Base-by-base conservation (phyloP, 75 land plant genomes). In the Pinus taeda region DNA sequence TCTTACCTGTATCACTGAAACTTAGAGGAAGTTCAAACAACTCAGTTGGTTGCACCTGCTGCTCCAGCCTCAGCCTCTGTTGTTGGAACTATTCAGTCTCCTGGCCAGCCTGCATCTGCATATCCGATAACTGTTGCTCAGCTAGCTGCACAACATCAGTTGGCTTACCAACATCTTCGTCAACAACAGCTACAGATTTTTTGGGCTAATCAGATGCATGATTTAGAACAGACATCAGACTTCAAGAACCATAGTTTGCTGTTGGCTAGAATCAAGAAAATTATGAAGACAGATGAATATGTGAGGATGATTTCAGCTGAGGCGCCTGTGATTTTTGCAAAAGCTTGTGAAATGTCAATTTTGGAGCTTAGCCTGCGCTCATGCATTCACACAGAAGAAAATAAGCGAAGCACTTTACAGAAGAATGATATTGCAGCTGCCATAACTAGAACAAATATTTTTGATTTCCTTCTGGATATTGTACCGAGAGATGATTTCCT, bases 401-500 rank as follows among this genome's bases (percentile, higher is more conserved):
- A 92, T 84, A 92, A 92, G 69, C 79, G 95, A 84, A 77, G 95
- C 37, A 91, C 95, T 11, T 79, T 92, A 14, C 95, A 92, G 85
- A 92, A 92, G 79, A 92, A 92, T 77, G 94, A 92, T 73, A 92
- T 92, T 63, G 94, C 94, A 37, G 94, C 93, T 57, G 94, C 94
- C 45, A 92, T 92, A 58, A 88, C 90, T 18, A 80, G 93, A 81
- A 91, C 93, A 30, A 93, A 90, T 63, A 90, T 92, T 6, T 92
- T 90, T 85, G 92, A 90, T 59, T 89, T 89, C 60, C 64, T 91
- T 76, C 86, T 91, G 15, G 92, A 91, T 55, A 86, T 91, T 57
- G 88, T 91, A 12, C 91, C n/a, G n/a, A n/a, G n/a, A n/a, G n/a
- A n/a, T n/a, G n/a, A n/a, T n/a, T n/a, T n/a, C n/a, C n/a, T n/a